phyloP scores from a whole-genome alignment of 768 basidiomycete genomes.

The Boletus rufocinnamomeus region DNA sequence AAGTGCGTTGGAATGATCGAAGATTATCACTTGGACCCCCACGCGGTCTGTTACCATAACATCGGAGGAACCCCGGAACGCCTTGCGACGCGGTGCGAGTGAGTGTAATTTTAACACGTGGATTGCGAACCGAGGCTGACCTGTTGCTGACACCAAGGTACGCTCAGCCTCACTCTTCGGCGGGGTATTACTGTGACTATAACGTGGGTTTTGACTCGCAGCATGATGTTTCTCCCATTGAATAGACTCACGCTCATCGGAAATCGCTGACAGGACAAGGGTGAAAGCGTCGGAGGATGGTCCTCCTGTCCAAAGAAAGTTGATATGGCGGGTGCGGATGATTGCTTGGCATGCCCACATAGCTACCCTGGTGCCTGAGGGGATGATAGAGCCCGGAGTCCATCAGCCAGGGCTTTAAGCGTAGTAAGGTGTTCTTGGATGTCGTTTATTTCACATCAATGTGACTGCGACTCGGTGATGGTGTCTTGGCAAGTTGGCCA shows the following conservation, averaged over 20 bases:
- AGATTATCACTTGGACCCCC: background rate
- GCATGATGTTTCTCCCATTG: background rate
- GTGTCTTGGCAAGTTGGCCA: too few relatives aligned
- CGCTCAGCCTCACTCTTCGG: too few relatives aligned
- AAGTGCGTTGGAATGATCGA: background rate
- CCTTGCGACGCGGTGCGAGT: background rate
- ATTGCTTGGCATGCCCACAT: background rate
- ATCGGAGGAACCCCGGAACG: background rate
- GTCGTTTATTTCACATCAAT: background rate
- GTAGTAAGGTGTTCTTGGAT: background rate
- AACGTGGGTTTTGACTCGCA: slow-evolving; percentile 1
- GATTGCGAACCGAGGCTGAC: background rate
- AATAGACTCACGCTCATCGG: background rate
- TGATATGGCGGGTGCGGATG: background rate
- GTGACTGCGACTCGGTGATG: too few relatives aligned
- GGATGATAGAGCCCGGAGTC: background rate
- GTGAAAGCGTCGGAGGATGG: background rate
- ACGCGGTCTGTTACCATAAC: background rate
- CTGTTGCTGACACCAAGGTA: background rate
- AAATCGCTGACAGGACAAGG: background rate
- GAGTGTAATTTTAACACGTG: background rate
- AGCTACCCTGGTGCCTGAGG: background rate
- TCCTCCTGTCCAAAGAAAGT: background rate
- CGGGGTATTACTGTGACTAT: background rate
- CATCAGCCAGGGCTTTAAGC: background rate